Conservation (phyloP, 1,139 yeast species). For the Taiozyma sp. region DNA sequence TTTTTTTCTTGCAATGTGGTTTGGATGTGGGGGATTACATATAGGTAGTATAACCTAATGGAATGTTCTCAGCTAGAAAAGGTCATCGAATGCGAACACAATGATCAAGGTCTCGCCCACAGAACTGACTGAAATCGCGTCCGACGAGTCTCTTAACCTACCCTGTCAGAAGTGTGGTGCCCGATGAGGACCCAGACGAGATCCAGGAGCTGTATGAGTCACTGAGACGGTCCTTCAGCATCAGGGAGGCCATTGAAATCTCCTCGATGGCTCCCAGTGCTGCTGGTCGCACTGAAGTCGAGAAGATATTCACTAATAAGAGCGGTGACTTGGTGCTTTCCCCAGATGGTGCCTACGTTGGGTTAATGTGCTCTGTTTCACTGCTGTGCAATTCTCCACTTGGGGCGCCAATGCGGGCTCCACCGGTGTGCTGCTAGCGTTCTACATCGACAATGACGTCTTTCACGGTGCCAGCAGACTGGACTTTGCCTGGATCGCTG, state of each 20-base stretch:
- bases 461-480: constrained; percentile 52
- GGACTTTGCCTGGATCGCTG: constrained; percentile 66
- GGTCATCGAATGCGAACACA: neutral
- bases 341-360: constrained; percentile 68
- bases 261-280: neutral
- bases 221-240: constrained; percentile 1
- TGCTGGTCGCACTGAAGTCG: constrained; percentile 15
- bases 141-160: neutral
- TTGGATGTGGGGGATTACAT: too few species aligned
- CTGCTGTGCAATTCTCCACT: constrained; percentile 48
- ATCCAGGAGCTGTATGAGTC: constrained; percentile 9
- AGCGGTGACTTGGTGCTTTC: constrained; percentile 22
- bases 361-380: constrained; percentile 54
- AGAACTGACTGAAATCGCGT: neutral
- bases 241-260: neutral
- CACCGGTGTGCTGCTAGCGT: constrained; percentile 58
- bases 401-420: constrained; percentile 66
- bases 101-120: neutral
- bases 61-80: too few species aligned
- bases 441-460: constrained; percentile 39
- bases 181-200: constrained; percentile 8
- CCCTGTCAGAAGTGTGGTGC: constrained; percentile 3
- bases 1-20: too few species aligned
- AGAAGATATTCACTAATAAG: constrained; percentile 29
- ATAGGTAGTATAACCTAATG: too few species aligned